Evolutionary conservation across 352 stramenopile species (phyloP).

Genomic region (Globisporangium iwayamae): DNA sequence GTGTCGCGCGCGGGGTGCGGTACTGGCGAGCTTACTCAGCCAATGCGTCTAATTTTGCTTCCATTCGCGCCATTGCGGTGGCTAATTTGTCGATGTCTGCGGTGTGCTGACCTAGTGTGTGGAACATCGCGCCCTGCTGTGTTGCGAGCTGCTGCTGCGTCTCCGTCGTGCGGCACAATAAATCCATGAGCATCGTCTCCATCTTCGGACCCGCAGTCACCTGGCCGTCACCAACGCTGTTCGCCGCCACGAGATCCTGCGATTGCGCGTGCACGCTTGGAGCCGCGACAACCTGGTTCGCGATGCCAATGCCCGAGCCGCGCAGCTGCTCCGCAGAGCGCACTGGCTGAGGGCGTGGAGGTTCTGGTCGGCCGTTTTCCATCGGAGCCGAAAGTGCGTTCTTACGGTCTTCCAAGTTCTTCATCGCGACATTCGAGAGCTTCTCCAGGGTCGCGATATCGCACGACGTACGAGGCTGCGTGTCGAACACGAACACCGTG

Average conservation of each 20-base stretch:
- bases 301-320: slow-evolving; percentile 69
- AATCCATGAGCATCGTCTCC: slow-evolving; percentile 89
- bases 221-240: slow-evolving; percentile 72
- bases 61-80: slow-evolving; percentile 84
- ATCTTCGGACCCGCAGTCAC: slow-evolving; percentile 85
- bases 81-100: slow-evolving; percentile 87
- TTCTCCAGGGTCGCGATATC: slow-evolving; percentile 86
- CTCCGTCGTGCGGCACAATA: slow-evolving; percentile 84
- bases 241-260: slow-evolving; percentile 79
- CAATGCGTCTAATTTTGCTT: slow-evolving; percentile 85
- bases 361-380: slow-evolving; percentile 41
- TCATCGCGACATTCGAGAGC: slow-evolving; percentile 87
- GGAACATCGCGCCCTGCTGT: slow-evolving; percentile 88
- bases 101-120: slow-evolving; percentile 88
- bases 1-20: background rate
- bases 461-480: slow-evolving; percentile 77
- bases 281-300: slow-evolving; percentile 72
- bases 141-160: slow-evolving; percentile 89
- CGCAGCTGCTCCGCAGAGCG: slow-evolving; percentile 34
- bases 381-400: slow-evolving; percentile 72
- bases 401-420: slow-evolving; percentile 89
- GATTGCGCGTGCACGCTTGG: slow-evolving; percentile 40
- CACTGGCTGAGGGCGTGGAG: slow-evolving; percentile 30
- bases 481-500: slow-evolving; percentile 88
- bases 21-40: slow-evolving; percentile 45